These are phyloP conservation scores for Rhizophagus sp. DNA, from an alignment of 192 early-diverging fungal genomes.

Conservation along the genomic window DNA sequence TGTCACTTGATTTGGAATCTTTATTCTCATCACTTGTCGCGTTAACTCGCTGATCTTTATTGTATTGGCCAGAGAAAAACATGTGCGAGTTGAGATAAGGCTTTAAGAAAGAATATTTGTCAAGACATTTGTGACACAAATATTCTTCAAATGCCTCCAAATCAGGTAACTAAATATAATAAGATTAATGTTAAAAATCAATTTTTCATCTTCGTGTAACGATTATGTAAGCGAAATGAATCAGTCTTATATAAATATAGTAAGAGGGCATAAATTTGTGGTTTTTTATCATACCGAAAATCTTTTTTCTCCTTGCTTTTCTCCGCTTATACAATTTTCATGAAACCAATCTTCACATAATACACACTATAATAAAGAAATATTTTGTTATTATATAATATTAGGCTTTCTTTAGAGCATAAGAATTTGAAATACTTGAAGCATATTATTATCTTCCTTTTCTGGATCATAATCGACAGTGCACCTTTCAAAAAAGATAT, in stretches of 20 bases:
- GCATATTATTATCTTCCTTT: constrained; percentile 75
- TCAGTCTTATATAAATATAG: background rate
- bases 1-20: background rate
- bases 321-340: constrained; percentile 65
- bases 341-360: constrained; percentile 89
- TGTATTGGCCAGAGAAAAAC: constrained; percentile 20
- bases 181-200: background rate
- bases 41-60: background rate
- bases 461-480: constrained; percentile 71
- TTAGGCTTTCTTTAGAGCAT: background rate
- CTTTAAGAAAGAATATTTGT: constrained; percentile 44
- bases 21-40: background rate
- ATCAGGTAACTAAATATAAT: constrained; percentile 48
- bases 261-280: background rate
- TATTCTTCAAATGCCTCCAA: constrained; percentile 63
- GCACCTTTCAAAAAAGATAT: constrained; percentile 55
- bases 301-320: background rate
- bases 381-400: background rate
- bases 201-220: background rate
- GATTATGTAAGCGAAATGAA: background rate
- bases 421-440: constrained; percentile 33
- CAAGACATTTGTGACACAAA: constrained; percentile 67
- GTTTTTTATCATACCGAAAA: constrained; percentile 7
- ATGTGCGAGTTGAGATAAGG: constrained; percentile 24
- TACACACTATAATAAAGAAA: constrained; percentile 63